A percentile compares a stretch with the other conserved stretches of the same genome.
phyloP scores from a whole-genome alignment of 441 rosid genomes.

The Eutrema salsugineum region DNA sequence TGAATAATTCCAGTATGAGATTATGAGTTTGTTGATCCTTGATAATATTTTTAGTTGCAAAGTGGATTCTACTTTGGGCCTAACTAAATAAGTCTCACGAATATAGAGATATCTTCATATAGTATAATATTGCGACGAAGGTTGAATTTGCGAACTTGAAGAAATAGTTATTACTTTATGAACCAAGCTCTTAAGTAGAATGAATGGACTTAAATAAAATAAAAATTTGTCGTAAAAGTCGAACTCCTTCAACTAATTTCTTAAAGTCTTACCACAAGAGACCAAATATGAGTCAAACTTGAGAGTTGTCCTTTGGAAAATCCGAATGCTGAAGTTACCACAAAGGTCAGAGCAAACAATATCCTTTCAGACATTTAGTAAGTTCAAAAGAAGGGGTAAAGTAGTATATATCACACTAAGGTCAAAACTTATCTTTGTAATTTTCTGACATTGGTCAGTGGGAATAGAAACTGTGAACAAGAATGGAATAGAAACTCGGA shows the following conservation, averaged over 20 bases:
- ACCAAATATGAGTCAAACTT: slow-evolving; percentile 21
- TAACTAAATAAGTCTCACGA: background rate
- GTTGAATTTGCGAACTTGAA: background rate
- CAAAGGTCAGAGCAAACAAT: slow-evolving; percentile 24
- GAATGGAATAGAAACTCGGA: slow-evolving; percentile 94
- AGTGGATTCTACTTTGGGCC: background rate
- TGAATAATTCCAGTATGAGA: background rate
- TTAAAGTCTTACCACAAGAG: background rate
- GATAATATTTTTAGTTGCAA: background rate
- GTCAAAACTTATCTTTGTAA: slow-evolving; percentile 9
- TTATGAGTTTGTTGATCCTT: background rate
- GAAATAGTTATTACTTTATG: background rate
- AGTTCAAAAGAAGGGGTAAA: background rate
- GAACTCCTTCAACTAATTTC: slow-evolving; percentile 15
- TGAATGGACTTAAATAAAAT: background rate
- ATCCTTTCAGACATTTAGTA: background rate
- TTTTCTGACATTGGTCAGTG: slow-evolving; percentile 68
- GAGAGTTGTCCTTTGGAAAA: background rate
- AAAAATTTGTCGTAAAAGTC: background rate
- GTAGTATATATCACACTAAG: background rate
- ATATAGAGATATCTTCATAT: background rate
- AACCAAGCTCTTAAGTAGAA: background rate
- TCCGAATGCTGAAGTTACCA: slow-evolving; percentile 10
- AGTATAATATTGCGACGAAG: background rate
- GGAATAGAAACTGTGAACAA: slow-evolving; percentile 76